phyloP scores from a whole-genome alignment of 495 filamentous ascomycete species.

The Astrocystis sublimbata region DNA sequence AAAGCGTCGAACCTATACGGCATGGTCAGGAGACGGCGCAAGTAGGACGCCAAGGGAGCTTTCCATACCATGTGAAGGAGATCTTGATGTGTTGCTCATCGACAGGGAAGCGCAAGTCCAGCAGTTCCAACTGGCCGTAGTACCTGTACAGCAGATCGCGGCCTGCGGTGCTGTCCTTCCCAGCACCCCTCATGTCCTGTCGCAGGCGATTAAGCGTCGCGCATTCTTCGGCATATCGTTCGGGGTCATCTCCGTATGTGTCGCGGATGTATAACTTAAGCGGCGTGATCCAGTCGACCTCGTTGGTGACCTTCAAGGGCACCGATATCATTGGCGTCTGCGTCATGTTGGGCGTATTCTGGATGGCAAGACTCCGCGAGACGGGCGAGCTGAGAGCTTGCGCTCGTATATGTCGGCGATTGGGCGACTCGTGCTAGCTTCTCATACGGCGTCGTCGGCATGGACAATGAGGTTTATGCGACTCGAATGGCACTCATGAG shows the following conservation, averaged over 20 bases:
- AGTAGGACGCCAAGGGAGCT: neutral
- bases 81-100: conserved; percentile 99
- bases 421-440: neutral
- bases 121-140: conserved; percentile 92
- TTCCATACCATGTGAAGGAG: conserved; percentile 90
- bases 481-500: conserved; percentile 9
- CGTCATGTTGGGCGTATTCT: conserved; percentile 55
- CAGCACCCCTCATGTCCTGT: conserved; percentile 98
- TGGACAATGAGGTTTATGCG: neutral
- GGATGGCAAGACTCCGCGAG: conserved; percentile 6
- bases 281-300: conserved; percentile 96
- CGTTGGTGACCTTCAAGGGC: conserved; percentile 96
- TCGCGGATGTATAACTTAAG: conserved; percentile 91
- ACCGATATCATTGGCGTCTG: conserved; percentile 89
- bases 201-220: conserved; percentile 92
- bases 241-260: conserved; percentile 94
- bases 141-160: conserved; percentile 94
- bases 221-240: conserved; percentile 92
- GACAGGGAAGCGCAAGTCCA: conserved; percentile 93
- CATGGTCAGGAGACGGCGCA: conserved; percentile 24
- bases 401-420: conserved; percentile 4
- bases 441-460: conserved; percentile 2
- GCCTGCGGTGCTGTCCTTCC: conserved; percentile 93
- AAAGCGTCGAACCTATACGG: conserved; percentile 89
- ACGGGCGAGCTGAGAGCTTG: conserved; percentile 7